phyloP scores from a whole-genome alignment of 202 grass and related monocot genomes.

The Hordeum pubiflorum region DNA sequence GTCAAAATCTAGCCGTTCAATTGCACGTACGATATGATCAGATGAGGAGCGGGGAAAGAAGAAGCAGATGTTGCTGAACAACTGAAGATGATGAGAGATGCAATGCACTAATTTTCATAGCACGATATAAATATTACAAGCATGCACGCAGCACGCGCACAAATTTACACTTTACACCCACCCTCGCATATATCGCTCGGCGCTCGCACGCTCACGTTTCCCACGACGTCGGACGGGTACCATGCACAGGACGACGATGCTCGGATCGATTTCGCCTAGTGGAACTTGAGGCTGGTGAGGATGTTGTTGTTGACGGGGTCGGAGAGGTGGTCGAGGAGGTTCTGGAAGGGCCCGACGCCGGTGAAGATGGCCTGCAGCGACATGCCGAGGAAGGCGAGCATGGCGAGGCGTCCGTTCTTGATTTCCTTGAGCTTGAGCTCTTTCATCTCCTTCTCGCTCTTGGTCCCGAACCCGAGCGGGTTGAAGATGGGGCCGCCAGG shows the following conservation, averaged over 20 bases:
- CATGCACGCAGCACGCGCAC: not conserved
- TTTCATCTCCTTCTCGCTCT: conserved; percentile 69
- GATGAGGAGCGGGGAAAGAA: not conserved
- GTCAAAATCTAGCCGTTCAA: not conserved
- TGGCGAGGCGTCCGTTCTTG: conserved; percentile 87
- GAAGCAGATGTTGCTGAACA: not conserved
- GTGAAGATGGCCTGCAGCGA: conserved; percentile 61
- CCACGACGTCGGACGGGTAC: not conserved
- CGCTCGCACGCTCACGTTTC: not conserved
- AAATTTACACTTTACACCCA: conserved; percentile 28
- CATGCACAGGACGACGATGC: conserved; percentile 1
- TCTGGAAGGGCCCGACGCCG: conserved; percentile 75
- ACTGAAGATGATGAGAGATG: not conserved
- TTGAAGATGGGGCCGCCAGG: conserved; percentile 87
- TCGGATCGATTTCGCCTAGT: conserved; percentile 28
- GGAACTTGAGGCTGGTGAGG: conserved; percentile 94
- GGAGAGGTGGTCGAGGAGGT: conserved; percentile 78
- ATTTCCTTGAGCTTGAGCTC: conserved; percentile 95
- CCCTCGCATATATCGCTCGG: not conserved
- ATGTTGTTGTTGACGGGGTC: conserved; percentile 94
- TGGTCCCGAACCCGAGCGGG: conserved; percentile 70
- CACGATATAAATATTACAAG: conserved; percentile 1
- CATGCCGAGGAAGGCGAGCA: conserved; percentile 79
- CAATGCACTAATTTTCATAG: not conserved
- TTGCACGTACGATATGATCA: not conserved